phyloP scores from a whole-genome alignment of 352 stramenopile genomes.

The Pythium aristosporum region DNA sequence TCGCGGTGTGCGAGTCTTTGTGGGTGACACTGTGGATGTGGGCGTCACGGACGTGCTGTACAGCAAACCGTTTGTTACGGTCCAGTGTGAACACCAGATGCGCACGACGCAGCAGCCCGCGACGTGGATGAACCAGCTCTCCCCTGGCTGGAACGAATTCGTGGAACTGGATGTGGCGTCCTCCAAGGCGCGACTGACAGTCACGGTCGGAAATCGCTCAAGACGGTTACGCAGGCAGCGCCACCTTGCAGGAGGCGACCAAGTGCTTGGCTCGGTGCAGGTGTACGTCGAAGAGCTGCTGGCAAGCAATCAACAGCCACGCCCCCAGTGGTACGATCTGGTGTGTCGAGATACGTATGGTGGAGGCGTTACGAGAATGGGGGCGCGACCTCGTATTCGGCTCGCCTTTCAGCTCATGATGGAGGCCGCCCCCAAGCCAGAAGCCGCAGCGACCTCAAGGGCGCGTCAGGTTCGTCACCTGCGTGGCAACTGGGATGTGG shows the following conservation, averaged over 20 bases:
- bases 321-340: conserved; percentile 20
- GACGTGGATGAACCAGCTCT: conserved; percentile 52
- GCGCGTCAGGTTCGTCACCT: conserved; percentile 7
- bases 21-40: conserved; percentile 46
- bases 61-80: conserved; percentile 45
- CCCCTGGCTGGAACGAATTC: conserved; percentile 61
- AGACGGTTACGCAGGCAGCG: conserved; percentile 10
- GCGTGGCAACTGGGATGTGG: conserved; percentile 46
- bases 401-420: conserved; percentile 35
- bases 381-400: conserved; percentile 20
- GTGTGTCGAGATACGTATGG: conserved; percentile 5
- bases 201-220: conserved; percentile 47
- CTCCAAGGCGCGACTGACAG: conserved; percentile 32
- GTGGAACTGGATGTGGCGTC: conserved; percentile 53
- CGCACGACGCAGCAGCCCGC: conserved; percentile 31
- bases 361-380: background rate
- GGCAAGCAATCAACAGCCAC: background rate
- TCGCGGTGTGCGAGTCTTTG: conserved; percentile 39
- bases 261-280: conserved; percentile 41
- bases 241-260: conserved; percentile 18
- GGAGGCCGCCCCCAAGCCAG: conserved; percentile 4
- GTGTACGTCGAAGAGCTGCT: conserved; percentile 44
- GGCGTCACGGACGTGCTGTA: conserved; percentile 39
- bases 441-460: background rate
- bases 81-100: conserved; percentile 45